phyloP scores from a whole-genome alignment of 345 rosid genomes.

The Eucalyptus marginata region DNA sequence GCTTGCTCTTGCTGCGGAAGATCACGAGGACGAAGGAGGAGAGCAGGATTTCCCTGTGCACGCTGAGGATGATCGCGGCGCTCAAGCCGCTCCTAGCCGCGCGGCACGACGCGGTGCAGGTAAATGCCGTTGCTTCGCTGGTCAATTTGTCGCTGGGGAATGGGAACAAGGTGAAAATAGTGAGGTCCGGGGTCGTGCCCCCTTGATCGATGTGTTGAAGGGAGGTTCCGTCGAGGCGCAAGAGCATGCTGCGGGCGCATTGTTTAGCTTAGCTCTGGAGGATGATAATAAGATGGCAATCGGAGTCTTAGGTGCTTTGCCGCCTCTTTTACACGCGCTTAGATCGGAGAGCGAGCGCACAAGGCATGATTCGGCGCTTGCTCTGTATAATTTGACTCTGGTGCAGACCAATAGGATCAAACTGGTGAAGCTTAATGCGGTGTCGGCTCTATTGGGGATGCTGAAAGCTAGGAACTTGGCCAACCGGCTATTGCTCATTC shows the following conservation, averaged over 20 bases:
- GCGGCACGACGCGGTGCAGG: conserved; percentile 49
- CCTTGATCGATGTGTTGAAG: conserved; percentile 52
- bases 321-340: conserved; percentile 59
- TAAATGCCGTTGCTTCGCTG: conserved; percentile 56
- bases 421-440: conserved; percentile 58
- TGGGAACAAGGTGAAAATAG: conserved; percentile 50
- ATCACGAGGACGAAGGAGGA: conserved; percentile 46
- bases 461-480: conserved; percentile 29
- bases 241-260: conserved; percentile 68
- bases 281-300: conserved; percentile 81
- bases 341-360: conserved; percentile 53
- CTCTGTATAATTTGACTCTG: conserved; percentile 63
- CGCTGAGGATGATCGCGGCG: conserved; percentile 33
- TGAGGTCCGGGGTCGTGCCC: conserved; percentile 68
- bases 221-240: conserved; percentile 60
- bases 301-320: conserved; percentile 75
- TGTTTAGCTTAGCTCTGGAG: conserved; percentile 71
- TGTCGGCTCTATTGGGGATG: conserved; percentile 42
- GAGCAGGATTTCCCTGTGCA: conserved; percentile 39
- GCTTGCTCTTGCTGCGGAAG: conserved; percentile 35
- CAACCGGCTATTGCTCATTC: conserved; percentile 34
- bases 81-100: conserved; percentile 42
- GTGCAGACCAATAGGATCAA: conserved; percentile 52
- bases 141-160: conserved; percentile 72
- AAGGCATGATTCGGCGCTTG: conserved; percentile 57